These are phyloP conservation scores for Arachis stenosperma DNA, from an alignment of 306 rosid species.

Conservation along the genomic window DNA sequence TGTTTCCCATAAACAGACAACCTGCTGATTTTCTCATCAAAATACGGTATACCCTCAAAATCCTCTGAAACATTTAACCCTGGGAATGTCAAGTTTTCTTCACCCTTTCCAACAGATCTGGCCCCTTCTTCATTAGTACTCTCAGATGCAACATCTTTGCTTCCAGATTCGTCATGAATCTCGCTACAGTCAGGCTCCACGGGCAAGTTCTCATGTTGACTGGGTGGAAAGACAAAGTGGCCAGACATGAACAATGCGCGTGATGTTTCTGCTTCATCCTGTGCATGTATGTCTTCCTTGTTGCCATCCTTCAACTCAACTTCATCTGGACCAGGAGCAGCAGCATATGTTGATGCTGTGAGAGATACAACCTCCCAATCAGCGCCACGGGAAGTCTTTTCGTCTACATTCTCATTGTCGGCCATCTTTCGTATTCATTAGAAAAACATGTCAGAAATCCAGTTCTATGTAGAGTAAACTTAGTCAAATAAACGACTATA, in stretches of 20 bases:
- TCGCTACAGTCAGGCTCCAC: slow-evolving; percentile 58
- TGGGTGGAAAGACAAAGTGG: slow-evolving; percentile 92
- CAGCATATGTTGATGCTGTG: slow-evolving; percentile 90
- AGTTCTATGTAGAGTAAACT: slow-evolving; percentile 28
- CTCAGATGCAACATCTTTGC: slow-evolving; percentile 50
- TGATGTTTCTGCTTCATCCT: slow-evolving; percentile 75
- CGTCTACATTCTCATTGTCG: slow-evolving; percentile 69
- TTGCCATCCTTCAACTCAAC: slow-evolving; percentile 59
- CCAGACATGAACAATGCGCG: slow-evolving; percentile 79
- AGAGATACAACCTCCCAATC: slow-evolving; percentile 99
- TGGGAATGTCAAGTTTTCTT: slow-evolving; percentile 53
- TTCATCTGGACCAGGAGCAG: slow-evolving; percentile 74
- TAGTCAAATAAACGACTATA: slow-evolving; percentile 4
- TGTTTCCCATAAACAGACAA: slow-evolving; percentile 61
- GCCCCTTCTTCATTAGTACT: slow-evolving; percentile 50
- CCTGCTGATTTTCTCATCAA: slow-evolving; percentile 54
- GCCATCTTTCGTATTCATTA: slow-evolving; percentile 64
- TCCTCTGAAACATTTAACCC: slow-evolving; percentile 66
- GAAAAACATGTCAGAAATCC: slow-evolving; percentile 37
- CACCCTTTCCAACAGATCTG: slow-evolving; percentile 65
- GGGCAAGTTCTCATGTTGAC: slow-evolving; percentile 82
- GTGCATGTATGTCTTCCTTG: slow-evolving; percentile 40
- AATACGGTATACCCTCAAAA: slow-evolving; percentile 60
- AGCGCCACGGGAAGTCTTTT: slow-evolving; percentile 69
- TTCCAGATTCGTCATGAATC: slow-evolving; percentile 54